A percentile compares a stretch with the other conserved stretches of the same genome.
Conservation (phyloP, 2,329 filamentous ascomycete species). For the Aureobasidium sp. region DNA sequence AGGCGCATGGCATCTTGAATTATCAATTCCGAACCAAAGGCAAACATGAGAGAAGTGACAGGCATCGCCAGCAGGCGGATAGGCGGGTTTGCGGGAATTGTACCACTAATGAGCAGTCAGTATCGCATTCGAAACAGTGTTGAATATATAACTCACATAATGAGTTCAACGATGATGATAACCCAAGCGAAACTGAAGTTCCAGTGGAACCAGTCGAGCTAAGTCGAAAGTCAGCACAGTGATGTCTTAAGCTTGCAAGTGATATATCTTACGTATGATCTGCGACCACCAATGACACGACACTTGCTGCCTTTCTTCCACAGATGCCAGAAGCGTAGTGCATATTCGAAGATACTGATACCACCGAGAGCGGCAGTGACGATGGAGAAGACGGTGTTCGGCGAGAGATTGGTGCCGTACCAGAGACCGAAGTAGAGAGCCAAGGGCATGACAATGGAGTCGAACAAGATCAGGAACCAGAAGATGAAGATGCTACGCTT, state of each 20-base stretch:
- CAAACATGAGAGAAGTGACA: conserved; percentile 43
- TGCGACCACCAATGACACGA: conserved; percentile 41
- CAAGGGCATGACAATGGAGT: conserved; percentile 51
- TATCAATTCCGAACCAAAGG: conserved; percentile 44
- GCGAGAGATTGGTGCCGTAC: conserved; percentile 46
- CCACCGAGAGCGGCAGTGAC: conserved; percentile 46
- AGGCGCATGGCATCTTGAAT: conserved; percentile 42
- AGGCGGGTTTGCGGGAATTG: conserved; percentile 38
- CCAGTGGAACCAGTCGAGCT: conserved; percentile 52
- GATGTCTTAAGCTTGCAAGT: too few species aligned
- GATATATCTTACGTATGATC: conserved; percentile 29
- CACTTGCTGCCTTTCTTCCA: conserved; percentile 46
- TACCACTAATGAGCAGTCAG: conserved; percentile 31
- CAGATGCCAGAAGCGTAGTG: conserved; percentile 40
- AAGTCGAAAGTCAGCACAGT: conserved; percentile 14
- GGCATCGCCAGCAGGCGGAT: conserved; percentile 49
- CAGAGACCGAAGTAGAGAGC: conserved; percentile 53
- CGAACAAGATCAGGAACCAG: conserved; percentile 51
- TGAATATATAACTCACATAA: conserved; percentile 33
- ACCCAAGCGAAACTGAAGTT: conserved; percentile 48
- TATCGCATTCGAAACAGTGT: neutral
- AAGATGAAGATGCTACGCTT: conserved; percentile 51
- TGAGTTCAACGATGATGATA: conserved; percentile 49
- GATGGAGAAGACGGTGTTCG: conserved; percentile 46
- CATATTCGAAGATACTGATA: conserved; percentile 47